Base-by-base conservation (phyloP, 345 rosid genomes). In the Isatis tinctoria region DNA sequence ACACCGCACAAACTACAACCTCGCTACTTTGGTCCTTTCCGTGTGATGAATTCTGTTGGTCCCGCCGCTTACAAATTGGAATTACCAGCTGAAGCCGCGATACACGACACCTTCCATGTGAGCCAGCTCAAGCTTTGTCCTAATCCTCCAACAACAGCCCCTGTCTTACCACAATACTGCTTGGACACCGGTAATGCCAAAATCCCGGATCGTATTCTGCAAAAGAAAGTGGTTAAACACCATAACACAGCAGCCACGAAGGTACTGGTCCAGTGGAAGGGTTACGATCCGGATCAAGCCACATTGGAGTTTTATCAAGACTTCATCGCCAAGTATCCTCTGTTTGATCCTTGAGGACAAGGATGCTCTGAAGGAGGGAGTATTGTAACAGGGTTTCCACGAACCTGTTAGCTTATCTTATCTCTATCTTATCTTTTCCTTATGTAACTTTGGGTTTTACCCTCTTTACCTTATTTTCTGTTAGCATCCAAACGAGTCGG, bases 111-210 rank as follows among this genome's bases (percentile, higher is more conserved):
- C 0, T 45, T 45, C 1, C 22, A 45, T 3, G 51, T 45, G 0
- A 45, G 24, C 2, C 51, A 45, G 4, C 51, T 45, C 22, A 45
- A 16, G 3, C 51, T 45, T 0, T 45, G 24, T 4, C 51, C 51
- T 0, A 35, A 35, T 3, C 44, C 16, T 0, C 24, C 39, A 0
- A 0, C 13, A 0, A 0, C 4, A 0, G 14, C 3, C 0, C 40
- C 24, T 1, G 12, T 0, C 0, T 0, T 18, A 0, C 53, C 53
- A 0, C 12, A 47, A 1, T 47, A 47, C 1, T 3, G 3, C 0
- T 0, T 4, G 0, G 53, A 47, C 1, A 0, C 10, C 1, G 28
- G n/a, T 12, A 0, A 9, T 0, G 1, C 2, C 13, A 0, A 49
- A 20, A 20, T 7, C 14, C 54, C 0, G 28, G 4, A 0, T 5